Base-by-base conservation (phyloP, 176 grass and related monocot genomes). In the Oryza glaberrima region DNA sequence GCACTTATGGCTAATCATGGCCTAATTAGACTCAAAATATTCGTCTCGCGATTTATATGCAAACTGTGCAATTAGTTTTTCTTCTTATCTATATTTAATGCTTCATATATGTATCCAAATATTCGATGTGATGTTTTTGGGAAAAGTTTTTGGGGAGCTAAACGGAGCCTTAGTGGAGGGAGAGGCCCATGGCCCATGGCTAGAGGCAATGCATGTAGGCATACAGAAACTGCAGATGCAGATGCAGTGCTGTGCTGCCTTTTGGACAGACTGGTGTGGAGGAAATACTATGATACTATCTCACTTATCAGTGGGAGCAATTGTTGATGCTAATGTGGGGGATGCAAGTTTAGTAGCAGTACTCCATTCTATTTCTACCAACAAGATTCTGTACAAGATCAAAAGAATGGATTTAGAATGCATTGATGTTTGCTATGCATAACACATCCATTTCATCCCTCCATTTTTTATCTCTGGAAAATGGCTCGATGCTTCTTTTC, bases 251-350 rank as follows among this genome's bases (percentile, higher is more conserved):
- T 26, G 20, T 75, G 47, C 38, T 67, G 72, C 77, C 66, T 78
- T 81, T 83, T 69, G 15, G 44, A 69, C 70, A 74, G 43, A 46
- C 17, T 8, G 46, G 46, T 76, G 38, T 85, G 65, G 88, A 66
- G 64, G 36, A 84, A 84, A 85, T 26, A 8, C 11, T 65, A 56
- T 13, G 22, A 81, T 77, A 58, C 19, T 16, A 77, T 77, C 79
- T 88, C 75, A 32, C 30, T 32, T 32, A 32, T 32, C 30, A 54
- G 77, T 86, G 45, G 75, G 60, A 75, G 36, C 76, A 84, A 78
- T 74, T 76, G 70, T 67, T 81, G 69, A 48, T 73, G 80, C 35
- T 45, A 79, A 17, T 68, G 79, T 82, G 79, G 79, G 67, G 52
- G 16, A 26, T 51, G 70, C 45, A 20, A 22, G 13, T 11, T 10